phyloP scores from a whole-genome alignment of 805 yeast species.

The Candida broadrunensis region DNA sequence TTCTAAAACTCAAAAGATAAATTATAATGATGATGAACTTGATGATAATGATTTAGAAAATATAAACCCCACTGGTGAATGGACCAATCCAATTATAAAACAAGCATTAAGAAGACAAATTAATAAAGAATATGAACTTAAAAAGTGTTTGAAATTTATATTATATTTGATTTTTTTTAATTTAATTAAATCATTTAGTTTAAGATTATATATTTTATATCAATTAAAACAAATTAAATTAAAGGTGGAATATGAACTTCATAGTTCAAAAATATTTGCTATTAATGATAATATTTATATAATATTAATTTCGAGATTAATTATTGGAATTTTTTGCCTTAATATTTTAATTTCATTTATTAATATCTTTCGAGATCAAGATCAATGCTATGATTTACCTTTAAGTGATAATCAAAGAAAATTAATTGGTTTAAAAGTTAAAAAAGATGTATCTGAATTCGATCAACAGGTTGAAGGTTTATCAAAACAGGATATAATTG shows the following conservation, averaged over 20 bases:
- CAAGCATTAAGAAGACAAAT: slow-evolving; percentile 45
- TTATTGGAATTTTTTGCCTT: slow-evolving; percentile 1
- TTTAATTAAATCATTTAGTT: slow-evolving; percentile 14
- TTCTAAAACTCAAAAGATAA: background rate
- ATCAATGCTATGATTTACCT: slow-evolving; percentile 51
- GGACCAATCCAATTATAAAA: slow-evolving; percentile 42
- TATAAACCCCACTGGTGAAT: slow-evolving; percentile 23
- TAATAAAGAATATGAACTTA: slow-evolving; percentile 36
- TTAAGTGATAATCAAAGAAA: slow-evolving; percentile 44
- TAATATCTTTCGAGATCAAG: slow-evolving; percentile 38
- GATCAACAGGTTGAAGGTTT: slow-evolving; percentile 2
- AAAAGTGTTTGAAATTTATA: slow-evolving; percentile 24
- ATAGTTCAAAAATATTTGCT: slow-evolving; percentile 1
- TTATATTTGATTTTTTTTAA: slow-evolving; percentile 25
- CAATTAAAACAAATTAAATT: slow-evolving; percentile 4
- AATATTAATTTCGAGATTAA: background rate
- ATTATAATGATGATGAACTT: slow-evolving; percentile 7
- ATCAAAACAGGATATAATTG: background rate
- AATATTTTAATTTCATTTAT: slow-evolving; percentile 15
- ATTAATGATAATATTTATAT: slow-evolving; percentile 4
- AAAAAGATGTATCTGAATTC: slow-evolving; percentile 1
- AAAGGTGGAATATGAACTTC: slow-evolving; percentile 1
- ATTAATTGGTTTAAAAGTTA: slow-evolving; percentile 38
- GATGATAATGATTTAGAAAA: slow-evolving; percentile 7
- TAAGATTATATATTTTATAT: slow-evolving; percentile 8